Evolutionary conservation across 2,329 filamentous ascomycete genomes (phyloP).

Genomic region (Aspergillus sojae): DNA sequence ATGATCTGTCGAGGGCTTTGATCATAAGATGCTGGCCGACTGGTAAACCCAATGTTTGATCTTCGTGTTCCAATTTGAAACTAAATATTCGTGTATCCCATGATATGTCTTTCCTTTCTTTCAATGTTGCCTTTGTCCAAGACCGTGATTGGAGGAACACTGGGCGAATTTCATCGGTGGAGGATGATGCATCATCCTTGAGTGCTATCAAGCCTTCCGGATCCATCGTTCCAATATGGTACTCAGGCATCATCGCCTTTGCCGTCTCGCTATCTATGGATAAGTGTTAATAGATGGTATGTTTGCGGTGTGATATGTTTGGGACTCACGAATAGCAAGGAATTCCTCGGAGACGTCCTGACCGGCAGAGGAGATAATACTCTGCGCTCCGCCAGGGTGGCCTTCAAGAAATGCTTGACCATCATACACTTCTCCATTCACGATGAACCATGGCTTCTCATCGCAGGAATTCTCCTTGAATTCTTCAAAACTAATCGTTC

Average conservation of each 20-base stretch:
- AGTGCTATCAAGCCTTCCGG: conserved; percentile 60
- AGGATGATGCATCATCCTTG: conserved; percentile 47
- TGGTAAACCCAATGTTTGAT: conserved; percentile 74
- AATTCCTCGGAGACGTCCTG: conserved; percentile 86
- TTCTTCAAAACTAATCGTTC: conserved; percentile 69
- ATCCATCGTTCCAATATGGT: conserved; percentile 81
- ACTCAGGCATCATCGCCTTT: conserved; percentile 82
- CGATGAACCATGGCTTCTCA: conserved; percentile 78
- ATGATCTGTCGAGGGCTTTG: conserved; percentile 69
- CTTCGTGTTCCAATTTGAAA: conserved; percentile 72
- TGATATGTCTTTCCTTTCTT: conserved; percentile 70
- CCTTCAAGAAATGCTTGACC: conserved; percentile 77
- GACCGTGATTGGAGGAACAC: conserved; percentile 71
- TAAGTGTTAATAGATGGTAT: conserved; percentile 23
- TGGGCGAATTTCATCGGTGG: conserved; percentile 50
- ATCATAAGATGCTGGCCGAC: conserved; percentile 88
- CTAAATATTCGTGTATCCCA: conserved; percentile 80
- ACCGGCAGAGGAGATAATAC: conserved; percentile 80
- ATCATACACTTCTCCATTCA: conserved; percentile 87
- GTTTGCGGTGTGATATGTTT: background rate
- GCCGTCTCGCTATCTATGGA: conserved; percentile 85
- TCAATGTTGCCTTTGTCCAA: conserved; percentile 75
- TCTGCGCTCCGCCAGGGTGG: conserved; percentile 84
- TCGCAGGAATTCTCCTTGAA: conserved; percentile 68
- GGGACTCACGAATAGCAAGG: conserved; percentile 78